A percentile compares a stretch with the other conserved stretches of the same genome.
Evolutionary conservation across 2,329 filamentous ascomycete genomes (phyloP).

Genomic region (Pseudonectria foliicola): DNA sequence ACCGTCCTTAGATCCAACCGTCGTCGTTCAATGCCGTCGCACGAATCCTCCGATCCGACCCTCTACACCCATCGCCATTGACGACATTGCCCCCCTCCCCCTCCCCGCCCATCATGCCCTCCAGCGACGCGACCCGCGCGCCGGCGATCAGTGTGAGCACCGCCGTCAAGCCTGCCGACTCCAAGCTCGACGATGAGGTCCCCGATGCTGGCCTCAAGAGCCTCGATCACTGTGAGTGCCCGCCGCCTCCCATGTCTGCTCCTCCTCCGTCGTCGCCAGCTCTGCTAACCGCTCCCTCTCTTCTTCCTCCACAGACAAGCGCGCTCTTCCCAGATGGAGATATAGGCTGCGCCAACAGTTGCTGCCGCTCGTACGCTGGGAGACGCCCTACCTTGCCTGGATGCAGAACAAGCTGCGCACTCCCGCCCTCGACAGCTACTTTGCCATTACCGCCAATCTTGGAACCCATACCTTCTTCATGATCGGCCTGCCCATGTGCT

Average conservation of each 20-base stretch:
- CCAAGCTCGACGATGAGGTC: conserved; percentile 17
- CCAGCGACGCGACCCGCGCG: background rate
- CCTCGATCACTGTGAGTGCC: conserved; percentile 64
- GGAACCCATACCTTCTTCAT: conserved; percentile 99
- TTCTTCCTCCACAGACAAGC: conserved; percentile 54
- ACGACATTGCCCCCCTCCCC: too few species aligned
- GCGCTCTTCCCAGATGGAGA: conserved; percentile 79
- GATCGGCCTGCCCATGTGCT: conserved; percentile 86
- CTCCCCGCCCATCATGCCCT: too few species aligned
- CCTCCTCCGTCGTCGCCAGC: background rate
- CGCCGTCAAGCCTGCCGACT: conserved; percentile 6
- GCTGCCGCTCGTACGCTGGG: conserved; percentile 84
- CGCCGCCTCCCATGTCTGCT: too few species aligned
- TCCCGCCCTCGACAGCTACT: conserved; percentile 87
- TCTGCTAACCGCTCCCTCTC: background rate
- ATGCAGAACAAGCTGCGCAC: conserved; percentile 75
- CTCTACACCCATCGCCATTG: too few species aligned
- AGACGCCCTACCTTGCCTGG: conserved; percentile 88
- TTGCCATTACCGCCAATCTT: conserved; percentile 91
- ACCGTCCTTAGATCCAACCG: too few species aligned
- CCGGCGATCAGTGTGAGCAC: conserved; percentile 4
- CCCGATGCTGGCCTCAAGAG: conserved; percentile 72
- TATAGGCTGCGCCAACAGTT: conserved; percentile 74
- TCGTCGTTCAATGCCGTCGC: too few species aligned
- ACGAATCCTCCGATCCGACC: too few species aligned